phyloP scores from a whole-genome alignment of 2,329 filamentous ascomycete species.

The Periconia sp. region DNA sequence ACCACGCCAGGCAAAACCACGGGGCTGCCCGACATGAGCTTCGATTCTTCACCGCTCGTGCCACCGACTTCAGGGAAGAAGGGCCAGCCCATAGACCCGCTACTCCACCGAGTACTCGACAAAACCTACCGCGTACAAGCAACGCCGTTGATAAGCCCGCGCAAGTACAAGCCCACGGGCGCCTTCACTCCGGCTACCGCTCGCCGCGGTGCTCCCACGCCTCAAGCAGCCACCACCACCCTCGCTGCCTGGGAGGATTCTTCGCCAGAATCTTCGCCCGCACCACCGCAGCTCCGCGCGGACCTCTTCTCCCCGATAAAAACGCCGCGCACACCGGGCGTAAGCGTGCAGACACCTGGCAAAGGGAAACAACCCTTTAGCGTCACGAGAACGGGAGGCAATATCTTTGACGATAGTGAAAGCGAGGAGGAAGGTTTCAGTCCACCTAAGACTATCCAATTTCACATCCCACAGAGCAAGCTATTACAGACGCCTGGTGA shows the following conservation, averaged over 20 bases:
- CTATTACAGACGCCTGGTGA: constrained; percentile 78
- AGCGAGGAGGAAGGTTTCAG: constrained; percentile 68
- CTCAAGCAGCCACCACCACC: constrained; percentile 19
- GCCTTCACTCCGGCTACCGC: constrained; percentile 42
- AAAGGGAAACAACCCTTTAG: constrained; percentile 46
- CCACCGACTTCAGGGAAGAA: constrained; percentile 41
- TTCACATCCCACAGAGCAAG: constrained; percentile 75
- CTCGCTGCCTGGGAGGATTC: constrained; percentile 39
- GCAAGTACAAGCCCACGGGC: constrained; percentile 46
- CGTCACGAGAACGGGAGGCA: constrained; percentile 47
- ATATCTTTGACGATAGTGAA: constrained; percentile 72
- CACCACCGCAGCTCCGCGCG: constrained; percentile 79
- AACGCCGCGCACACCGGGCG: constrained; percentile 70
- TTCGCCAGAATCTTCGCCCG: constrained; percentile 53
- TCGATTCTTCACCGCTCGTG: constrained; percentile 56
- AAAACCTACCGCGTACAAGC: constrained; percentile 94
- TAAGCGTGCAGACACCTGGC: constrained; percentile 78
- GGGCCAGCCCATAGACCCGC: constrained; percentile 63
- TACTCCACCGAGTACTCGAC: constrained; percentile 89
- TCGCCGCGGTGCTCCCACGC: constrained; percentile 28
- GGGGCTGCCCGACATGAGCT: constrained; percentile 45
- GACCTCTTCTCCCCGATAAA: constrained; percentile 81
- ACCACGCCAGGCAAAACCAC: constrained; percentile 41
- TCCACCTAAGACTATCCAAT: constrained; percentile 91
- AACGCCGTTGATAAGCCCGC: constrained; percentile 75